phyloP scores from a whole-genome alignment of 2,329 filamentous ascomycete genomes.

The Fusarium euwallaceae region DNA sequence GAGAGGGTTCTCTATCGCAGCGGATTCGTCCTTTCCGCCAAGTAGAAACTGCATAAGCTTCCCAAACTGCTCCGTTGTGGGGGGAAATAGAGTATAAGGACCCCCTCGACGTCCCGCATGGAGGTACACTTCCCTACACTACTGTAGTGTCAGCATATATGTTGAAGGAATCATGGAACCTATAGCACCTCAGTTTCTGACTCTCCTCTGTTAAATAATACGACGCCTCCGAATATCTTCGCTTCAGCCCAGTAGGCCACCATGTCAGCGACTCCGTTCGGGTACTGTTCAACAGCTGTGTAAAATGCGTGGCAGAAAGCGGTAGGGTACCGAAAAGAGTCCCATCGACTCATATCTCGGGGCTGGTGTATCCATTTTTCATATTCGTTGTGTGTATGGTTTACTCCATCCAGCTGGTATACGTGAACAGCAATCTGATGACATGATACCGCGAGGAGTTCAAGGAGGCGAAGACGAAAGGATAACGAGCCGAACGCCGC shows the following conservation, averaged over 20 bases:
- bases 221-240: constrained; percentile 16
- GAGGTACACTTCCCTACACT: constrained; percentile 7
- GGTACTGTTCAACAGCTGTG: constrained; percentile 9
- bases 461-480: constrained; percentile 7
- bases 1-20: neutral
- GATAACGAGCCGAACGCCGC: neutral
- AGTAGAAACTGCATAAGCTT: neutral
- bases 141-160: rapidly evolving
- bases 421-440: neutral
- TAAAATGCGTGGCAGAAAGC: constrained; percentile 11
- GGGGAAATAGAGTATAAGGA: constrained; percentile 16
- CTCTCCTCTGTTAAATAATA: constrained; percentile 21
- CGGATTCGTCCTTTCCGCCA: rapidly evolving
- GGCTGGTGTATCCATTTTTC: constrained; percentile 3
- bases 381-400: constrained; percentile 4
- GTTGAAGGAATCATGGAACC: rapidly evolving
- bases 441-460: constrained; percentile 3
- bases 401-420: neutral
- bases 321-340: constrained; percentile 9
- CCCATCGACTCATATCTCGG: neutral
- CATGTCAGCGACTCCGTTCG: constrained; percentile 1
- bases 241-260: constrained; percentile 29
- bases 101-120: constrained; percentile 7
- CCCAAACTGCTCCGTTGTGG: neutral
- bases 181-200: neutral